Conservation (phyloP, 2,329 filamentous ascomycete genomes). For the Diplodia mutila region DNA sequence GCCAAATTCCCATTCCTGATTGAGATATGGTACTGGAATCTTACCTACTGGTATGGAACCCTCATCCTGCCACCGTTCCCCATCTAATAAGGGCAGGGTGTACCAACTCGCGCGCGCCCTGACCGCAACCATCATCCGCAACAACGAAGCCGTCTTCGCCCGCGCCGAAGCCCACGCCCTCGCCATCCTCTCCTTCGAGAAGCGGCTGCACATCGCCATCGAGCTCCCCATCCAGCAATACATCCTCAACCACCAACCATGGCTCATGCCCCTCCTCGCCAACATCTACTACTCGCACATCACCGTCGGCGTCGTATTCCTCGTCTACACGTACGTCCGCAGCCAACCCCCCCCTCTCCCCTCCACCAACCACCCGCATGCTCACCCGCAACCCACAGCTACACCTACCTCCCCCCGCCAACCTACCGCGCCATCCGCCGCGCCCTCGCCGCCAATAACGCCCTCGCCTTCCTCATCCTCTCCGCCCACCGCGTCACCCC, state of each 20-base stretch:
- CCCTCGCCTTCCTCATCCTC: slow-evolving; percentile 54
- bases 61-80: background rate
- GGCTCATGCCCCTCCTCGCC: slow-evolving; percentile 47
- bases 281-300: slow-evolving; percentile 55
- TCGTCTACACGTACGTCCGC: slow-evolving; percentile 50
- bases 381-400: background rate
- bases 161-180: slow-evolving; percentile 48
- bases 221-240: slow-evolving; percentile 48
- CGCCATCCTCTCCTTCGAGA: slow-evolving; percentile 47
- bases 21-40: slow-evolving; percentile 41
- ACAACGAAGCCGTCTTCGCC: slow-evolving; percentile 45
- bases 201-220: slow-evolving; percentile 44
- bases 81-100: slow-evolving; percentile 30
- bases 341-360: no score
- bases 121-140: slow-evolving; percentile 48
- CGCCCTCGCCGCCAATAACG: slow-evolving; percentile 54
- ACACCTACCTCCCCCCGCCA: slow-evolving; percentile 46
- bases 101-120: slow-evolving; percentile 52
- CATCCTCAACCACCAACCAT: slow-evolving; percentile 42
- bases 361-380: background rate
- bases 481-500: slow-evolving; percentile 55
- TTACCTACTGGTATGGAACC: slow-evolving; percentile 38
- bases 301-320: slow-evolving; percentile 50
- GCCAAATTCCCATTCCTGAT: slow-evolving; percentile 37
- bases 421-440: slow-evolving; percentile 51